Evolutionary conservation across 139 green algal species (phyloP).

Genomic region (Mychonastes homosphaera): DNA sequence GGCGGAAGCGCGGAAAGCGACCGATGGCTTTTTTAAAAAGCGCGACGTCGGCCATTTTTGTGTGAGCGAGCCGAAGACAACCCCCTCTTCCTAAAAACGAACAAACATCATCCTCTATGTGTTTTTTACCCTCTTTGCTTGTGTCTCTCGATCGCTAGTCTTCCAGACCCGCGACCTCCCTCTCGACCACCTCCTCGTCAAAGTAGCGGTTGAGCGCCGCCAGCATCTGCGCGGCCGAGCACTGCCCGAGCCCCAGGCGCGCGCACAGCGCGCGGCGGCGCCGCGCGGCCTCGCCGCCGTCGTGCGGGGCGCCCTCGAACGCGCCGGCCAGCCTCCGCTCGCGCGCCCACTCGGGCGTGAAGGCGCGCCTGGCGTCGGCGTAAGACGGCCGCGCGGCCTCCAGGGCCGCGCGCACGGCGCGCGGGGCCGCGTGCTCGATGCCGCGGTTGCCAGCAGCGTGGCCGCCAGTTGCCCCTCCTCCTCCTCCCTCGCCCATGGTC

Average conservation of each 20-base stretch:
- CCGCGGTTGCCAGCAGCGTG: slow-evolving; percentile 15
- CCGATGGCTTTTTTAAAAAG: no score
- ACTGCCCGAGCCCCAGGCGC: slow-evolving; percentile 14
- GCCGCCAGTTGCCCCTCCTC: no score
- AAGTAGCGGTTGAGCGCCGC: slow-evolving; percentile 13
- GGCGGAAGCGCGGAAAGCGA: no score
- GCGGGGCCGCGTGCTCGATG: slow-evolving; percentile 17
- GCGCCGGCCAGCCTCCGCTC: slow-evolving; percentile 27
- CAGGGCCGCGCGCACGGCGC: slow-evolving; percentile 5
- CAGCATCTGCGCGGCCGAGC: slow-evolving; percentile 13
- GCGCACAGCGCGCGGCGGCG: slow-evolving; percentile 15
- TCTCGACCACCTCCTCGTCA: slow-evolving; percentile 8
- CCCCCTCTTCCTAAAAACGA: no score
- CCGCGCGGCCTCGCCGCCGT: neutral
- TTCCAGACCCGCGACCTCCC: slow-evolving; percentile 3
- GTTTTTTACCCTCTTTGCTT: no score
- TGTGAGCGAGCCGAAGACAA: no score
- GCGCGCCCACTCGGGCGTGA: slow-evolving; percentile 18
- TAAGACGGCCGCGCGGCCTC: neutral
- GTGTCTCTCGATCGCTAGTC: no score
- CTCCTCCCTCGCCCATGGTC: no score
- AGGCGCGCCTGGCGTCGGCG: slow-evolving; percentile 2
- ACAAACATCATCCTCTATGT: no score
- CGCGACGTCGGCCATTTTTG: no score
- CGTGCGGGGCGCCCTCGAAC: slow-evolving; percentile 1